Base-by-base conservation (phyloP, 2,329 filamentous ascomycete species). In the Aureobasidium uvarum region DNA sequence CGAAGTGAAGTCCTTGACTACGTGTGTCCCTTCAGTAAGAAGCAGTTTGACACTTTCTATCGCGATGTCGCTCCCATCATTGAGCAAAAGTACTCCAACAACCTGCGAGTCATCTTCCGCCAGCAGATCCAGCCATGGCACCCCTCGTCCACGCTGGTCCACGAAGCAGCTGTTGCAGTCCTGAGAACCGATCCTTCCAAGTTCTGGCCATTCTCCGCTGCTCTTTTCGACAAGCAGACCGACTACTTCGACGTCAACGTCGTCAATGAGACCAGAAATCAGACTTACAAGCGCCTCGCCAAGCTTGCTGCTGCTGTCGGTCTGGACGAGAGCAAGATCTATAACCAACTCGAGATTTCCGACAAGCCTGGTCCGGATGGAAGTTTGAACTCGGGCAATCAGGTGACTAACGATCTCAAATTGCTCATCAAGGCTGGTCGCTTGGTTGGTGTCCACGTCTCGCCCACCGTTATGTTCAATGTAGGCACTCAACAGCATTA, bases 101-200 rank as follows among this genome's bases (percentile, higher is more conserved):
- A 82, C 67, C 79, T 96, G 2, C 84, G 90, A 71, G 82, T 96
- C 71, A 85, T 98, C 73, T 91, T 97, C 82, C 89, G 93, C 58
- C 93, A 94, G 76, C 92, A 96, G 76, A 86, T 97, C 72, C 92
- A 96, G 80, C 92, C 92, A 16, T 96, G 94, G 94, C 93, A 98
- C 79, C 94, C 94, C 1, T 92, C 89, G 23, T 92, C 75, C 0
- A 82, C 79, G 0, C 76, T 82, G 33, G 82, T 85, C 65, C 91
- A 94, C 80, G 94, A 98, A 83, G 90, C 92, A 38, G 93, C 82
- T 3, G 84, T 92, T 38, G 94, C 92, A 2, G 91, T 97, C 1
- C 83, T 94, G 70, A 85, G 84, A 60, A 77, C 91, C 7, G 81
- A 86, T 2, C 89, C 90, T 0, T 81, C 83, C 20, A 87, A 86